Conservation (phyloP, 352 stramenopile species). For the Aphanomyces cochlioides region DNA sequence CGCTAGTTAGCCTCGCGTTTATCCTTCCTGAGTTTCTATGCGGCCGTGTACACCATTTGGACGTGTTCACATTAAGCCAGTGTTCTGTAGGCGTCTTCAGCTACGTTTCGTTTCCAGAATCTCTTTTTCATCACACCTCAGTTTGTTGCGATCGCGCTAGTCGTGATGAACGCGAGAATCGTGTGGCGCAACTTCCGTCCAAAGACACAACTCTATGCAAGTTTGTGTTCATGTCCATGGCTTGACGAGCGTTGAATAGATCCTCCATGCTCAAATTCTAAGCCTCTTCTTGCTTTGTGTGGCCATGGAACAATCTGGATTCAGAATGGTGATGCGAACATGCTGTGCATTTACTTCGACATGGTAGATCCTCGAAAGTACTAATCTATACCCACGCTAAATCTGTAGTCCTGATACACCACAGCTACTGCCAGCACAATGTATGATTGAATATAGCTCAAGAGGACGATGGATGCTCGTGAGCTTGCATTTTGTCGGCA, state of each 20-base stretch:
- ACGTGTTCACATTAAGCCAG: background rate
- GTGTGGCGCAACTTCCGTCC: background rate
- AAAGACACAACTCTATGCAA: background rate
- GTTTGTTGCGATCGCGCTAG: background rate
- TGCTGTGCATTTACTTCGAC: background rate
- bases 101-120: background rate
- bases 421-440: background rate
- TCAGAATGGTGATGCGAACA: background rate
- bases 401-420: background rate
- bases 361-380: background rate
- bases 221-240: background rate
- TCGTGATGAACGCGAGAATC: background rate
- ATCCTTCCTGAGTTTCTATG: slow-evolving; percentile 3
- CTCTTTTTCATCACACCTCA: slow-evolving; percentile 6
- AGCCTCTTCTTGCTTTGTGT: background rate
- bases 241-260: background rate
- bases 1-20: background rate
- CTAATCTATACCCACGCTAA: too few species aligned
- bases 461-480: background rate
- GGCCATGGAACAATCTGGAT: background rate
- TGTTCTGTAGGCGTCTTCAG: background rate
- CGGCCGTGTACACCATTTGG: background rate
- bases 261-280: background rate
- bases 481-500: slow-evolving; percentile 12
- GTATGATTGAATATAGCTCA: background rate